A percentile compares a stretch with the other conserved stretches of the same genome.
These are phyloP conservation scores for Suillus luteus DNA, from an alignment of 768 basidiomycete species.

Conservation along the genomic window DNA sequence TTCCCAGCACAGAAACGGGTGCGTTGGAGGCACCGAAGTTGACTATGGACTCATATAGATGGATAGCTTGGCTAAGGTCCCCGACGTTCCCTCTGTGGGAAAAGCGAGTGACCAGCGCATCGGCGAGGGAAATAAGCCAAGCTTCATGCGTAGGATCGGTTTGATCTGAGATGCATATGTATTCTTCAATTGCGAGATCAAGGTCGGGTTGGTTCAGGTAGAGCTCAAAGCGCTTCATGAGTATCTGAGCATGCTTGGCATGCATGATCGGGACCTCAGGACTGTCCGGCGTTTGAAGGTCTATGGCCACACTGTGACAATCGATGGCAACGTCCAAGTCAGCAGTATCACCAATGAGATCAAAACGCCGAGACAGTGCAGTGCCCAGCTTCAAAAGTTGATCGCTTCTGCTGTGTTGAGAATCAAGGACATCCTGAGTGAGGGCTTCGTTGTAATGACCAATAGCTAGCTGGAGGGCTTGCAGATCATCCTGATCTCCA, in stretches of 20 bases:
- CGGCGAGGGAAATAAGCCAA: slow-evolving; percentile 19
- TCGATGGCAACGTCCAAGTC: slow-evolving; percentile 34
- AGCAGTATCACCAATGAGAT: slow-evolving; percentile 13
- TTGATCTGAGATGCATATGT: slow-evolving; percentile 14
- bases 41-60: slow-evolving; percentile 25
- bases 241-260: not conserved
- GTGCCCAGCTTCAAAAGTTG: slow-evolving; percentile 22
- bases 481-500: slow-evolving; percentile 13
- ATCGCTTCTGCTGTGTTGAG: slow-evolving; percentile 26
- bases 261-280: slow-evolving; percentile 13
- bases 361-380: slow-evolving; percentile 27
- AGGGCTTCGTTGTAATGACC: slow-evolving; percentile 12
- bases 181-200: slow-evolving; percentile 1
- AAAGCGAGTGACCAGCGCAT: slow-evolving; percentile 18
- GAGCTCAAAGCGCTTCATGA: slow-evolving; percentile 12
- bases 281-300: slow-evolving; percentile 20
- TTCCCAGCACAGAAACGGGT: not conserved
- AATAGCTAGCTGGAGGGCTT: slow-evolving; percentile 18
- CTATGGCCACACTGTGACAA: slow-evolving; percentile 23
- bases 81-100: slow-evolving; percentile 11
- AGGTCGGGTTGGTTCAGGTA: not conserved
- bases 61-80: slow-evolving; percentile 23
- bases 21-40: slow-evolving; percentile 16
- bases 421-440: slow-evolving; percentile 26
- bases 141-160: slow-evolving; percentile 17